Evolutionary conservation across 2,329 filamentous ascomycete genomes (phyloP).

Genomic region (Alternaria postmessia): DNA sequence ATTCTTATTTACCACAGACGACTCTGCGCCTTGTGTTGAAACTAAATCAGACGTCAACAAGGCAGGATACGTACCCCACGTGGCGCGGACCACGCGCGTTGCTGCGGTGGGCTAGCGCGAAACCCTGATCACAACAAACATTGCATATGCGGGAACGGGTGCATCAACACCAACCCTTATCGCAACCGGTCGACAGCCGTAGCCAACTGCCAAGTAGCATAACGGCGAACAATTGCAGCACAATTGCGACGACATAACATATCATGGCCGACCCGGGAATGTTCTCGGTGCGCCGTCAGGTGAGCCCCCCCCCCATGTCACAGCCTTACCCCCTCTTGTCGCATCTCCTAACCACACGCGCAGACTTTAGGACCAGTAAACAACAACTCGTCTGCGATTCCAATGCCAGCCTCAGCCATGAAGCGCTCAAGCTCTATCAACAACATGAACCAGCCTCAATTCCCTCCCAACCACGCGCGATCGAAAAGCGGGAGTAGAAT

Average conservation of each 20-base stretch:
- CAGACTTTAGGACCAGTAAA: conserved; percentile 88
- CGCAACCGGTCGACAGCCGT: conserved; percentile 6
- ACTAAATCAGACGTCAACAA: conserved; percentile 14
- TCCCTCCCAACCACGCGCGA: conserved; percentile 72
- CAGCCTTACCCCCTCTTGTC: conserved; percentile 23
- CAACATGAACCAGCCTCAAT: conserved; percentile 63
- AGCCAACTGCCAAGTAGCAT: conserved; percentile 1
- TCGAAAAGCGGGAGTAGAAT: conserved; percentile 84
- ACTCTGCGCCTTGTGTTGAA: neutral
- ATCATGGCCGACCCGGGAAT: conserved; percentile 63
- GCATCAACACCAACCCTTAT: conserved; percentile 29
- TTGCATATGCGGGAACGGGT: conserved; percentile 17
- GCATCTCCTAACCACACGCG: conserved; percentile 23
- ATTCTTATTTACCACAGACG: neutral
- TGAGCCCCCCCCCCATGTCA: conserved; percentile 55
- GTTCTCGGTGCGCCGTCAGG: conserved; percentile 93
- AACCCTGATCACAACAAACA: conserved; percentile 43
- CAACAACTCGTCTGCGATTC: conserved; percentile 78
- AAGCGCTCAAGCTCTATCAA: conserved; percentile 87
- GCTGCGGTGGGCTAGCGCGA: conserved; percentile 35
- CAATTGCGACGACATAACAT: conserved; percentile 14
- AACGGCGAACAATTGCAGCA: conserved; percentile 1
- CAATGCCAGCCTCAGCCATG: conserved; percentile 90
- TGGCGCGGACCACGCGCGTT: conserved; percentile 23
- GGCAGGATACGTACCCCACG: conserved; percentile 12